phyloP scores from a whole-genome alignment of 1,139 yeast species.

The Nakaseomyces uthaithaninus region DNA sequence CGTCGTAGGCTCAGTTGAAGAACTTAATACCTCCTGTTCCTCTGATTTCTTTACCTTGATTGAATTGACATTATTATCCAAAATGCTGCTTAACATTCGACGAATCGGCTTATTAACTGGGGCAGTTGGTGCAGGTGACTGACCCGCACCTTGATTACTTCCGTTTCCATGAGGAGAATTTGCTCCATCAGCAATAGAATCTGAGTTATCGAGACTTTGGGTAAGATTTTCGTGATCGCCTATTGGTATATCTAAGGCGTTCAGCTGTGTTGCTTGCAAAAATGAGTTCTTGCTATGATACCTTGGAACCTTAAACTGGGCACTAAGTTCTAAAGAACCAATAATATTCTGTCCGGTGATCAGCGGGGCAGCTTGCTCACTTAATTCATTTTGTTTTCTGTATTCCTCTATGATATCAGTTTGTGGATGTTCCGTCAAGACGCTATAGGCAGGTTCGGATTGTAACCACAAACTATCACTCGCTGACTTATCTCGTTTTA shows the following conservation, averaged over 20 bases:
- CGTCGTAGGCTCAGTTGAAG: neutral
- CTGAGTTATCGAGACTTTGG: neutral
- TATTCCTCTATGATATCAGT: slow-evolving; percentile 24
- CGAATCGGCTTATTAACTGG: slow-evolving; percentile 13
- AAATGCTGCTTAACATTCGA: slow-evolving; percentile 20
- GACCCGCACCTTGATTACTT: slow-evolving; percentile 1
- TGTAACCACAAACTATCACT: slow-evolving; percentile 1
- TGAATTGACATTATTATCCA: slow-evolving; percentile 13
- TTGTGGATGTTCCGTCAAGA: slow-evolving; percentile 28
- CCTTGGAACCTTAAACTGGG: slow-evolving; percentile 33
- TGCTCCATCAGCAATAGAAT: slow-evolving; percentile 7
- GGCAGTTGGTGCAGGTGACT: slow-evolving; percentile 13
- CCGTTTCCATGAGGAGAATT: slow-evolving; percentile 8
- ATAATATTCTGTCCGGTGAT: slow-evolving; percentile 36
- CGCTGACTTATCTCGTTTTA: neutral
- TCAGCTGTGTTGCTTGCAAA: slow-evolving; percentile 27
- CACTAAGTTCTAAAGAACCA: slow-evolving; percentile 34
- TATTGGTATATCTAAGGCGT: slow-evolving; percentile 27
- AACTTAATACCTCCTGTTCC: slow-evolving; percentile 11
- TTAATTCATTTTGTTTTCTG: slow-evolving; percentile 17
- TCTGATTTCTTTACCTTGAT: slow-evolving; percentile 14
- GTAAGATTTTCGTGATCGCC: slow-evolving; percentile 12
- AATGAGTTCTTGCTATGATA: slow-evolving; percentile 33
- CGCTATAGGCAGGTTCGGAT: slow-evolving; percentile 23
- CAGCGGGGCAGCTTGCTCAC: slow-evolving; percentile 25